Evolutionary conservation across 164 flowering plant species (phyloP).

Genomic region (Litsea cubeba): DNA sequence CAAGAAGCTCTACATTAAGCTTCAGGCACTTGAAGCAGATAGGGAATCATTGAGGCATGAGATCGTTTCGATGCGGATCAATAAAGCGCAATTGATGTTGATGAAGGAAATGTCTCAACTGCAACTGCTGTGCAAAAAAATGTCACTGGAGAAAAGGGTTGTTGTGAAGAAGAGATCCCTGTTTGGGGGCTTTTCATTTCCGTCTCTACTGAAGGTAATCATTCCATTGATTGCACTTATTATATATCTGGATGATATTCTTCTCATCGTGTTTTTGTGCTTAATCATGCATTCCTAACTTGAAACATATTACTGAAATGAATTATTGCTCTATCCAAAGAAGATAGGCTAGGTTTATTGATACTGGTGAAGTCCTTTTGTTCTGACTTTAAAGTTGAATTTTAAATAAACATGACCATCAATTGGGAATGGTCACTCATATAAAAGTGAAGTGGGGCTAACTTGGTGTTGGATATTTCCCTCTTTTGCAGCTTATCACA

Average conservation of each 20-base stretch:
- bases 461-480: background rate
- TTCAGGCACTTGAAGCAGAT: conserved; percentile 97
- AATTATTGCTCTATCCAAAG: too few species aligned
- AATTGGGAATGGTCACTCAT: too few species aligned
- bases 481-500: background rate
- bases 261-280: background rate
- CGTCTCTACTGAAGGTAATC: conserved; percentile 63
- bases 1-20: conserved; percentile 74
- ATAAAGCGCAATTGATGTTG: conserved; percentile 78
- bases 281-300: background rate
- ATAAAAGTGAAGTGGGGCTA: background rate
- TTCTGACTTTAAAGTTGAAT: too few species aligned
- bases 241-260: background rate
- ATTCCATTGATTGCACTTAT: too few species aligned
- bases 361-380: too few species aligned
- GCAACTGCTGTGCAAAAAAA: conserved; percentile 68
- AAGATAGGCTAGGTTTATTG: too few species aligned
- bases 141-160: conserved; percentile 49
- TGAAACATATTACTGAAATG: background rate
- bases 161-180: conserved; percentile 48
- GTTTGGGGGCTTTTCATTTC: conserved; percentile 38
- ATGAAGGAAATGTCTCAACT: conserved; percentile 91
- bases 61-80: conserved; percentile 82
- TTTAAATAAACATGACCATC: too few species aligned
- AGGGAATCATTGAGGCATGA: conserved; percentile 95